Evolutionary conservation across 2,329 filamentous ascomycete species (phyloP), one percentile per base, ranked within the genome.

Genomic region (Fusarium falciforme): DNA sequence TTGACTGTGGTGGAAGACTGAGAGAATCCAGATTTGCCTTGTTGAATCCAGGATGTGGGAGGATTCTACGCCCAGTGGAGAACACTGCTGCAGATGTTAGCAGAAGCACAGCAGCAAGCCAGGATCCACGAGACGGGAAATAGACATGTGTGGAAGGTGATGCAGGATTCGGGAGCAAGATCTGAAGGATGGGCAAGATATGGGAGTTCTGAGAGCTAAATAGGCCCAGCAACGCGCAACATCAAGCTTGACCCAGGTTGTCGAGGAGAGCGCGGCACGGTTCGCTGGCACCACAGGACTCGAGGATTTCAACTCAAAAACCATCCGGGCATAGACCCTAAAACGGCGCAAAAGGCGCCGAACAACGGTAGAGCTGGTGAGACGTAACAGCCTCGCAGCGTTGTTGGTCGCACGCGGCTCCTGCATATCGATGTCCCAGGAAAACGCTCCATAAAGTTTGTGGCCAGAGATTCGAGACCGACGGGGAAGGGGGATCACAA

Each of bases 51-150:
- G 72, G 47, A 47, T 64, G 31, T 63, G 54, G 42, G 47, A 70
- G 40, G 68, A 67, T 70, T 67, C 59, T 22, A 47, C 38, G 42
- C 44, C 27, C 55, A 44, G 68, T 67, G 61, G 72, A 64, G 61
- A 75, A 70, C 49, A 60, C 63, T 49, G 29, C 72, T 75, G 33
- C 65, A 61, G 27, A 55, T 67, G 29, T 74, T 75, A 74, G 72
- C 59, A 55, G 58, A 67, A 38, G 72, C 60, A 70, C 68, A 66
- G 69, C 33, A 69, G 64, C 61, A 74, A 69, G 58, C 33, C 29
- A 27, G 59, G 55, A 67, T 75, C 65, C 65, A 64, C 59, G 47
- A 64, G 36, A 29, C 49, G 42, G 33, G 25, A 49, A 60, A 33
- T 52, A 61, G 40, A 57, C 49, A 60, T 65, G 38, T 63, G 40